A percentile compares a stretch with the other conserved stretches of the same genome.
Conservation (phyloP, 148 eudicot genomes). For the Camellia sinensis region DNA sequence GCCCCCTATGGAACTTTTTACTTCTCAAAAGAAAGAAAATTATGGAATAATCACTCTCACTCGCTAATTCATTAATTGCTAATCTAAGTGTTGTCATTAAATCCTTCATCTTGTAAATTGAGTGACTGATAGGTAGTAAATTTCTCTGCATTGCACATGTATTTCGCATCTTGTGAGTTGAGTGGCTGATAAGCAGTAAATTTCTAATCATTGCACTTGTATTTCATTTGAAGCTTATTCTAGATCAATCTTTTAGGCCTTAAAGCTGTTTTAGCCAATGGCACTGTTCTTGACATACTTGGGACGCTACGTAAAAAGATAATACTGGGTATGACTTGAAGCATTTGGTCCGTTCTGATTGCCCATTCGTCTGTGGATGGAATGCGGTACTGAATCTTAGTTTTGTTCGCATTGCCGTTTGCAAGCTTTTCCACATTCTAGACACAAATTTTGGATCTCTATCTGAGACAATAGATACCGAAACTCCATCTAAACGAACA, state of each 20-base stretch:
- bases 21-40: conserved; percentile 1
- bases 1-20: not conserved
- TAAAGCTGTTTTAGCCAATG: conserved; percentile 92
- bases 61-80: not conserved
- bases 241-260: conserved; percentile 51
- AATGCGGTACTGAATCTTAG: no score
- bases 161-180: conserved; percentile 7
- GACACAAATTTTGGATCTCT: no score
- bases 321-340: conserved; percentile 99
- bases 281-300: conserved; percentile 89
- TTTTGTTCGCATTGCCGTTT: no score
- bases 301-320: conserved; percentile 93
- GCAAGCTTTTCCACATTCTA: no score
- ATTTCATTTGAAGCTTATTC: conserved; percentile 23
- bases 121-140: conserved; percentile 7
- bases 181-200: conserved; percentile 9
- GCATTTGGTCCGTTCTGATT: no score
- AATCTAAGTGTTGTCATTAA: not conserved
- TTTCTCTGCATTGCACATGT: not conserved
- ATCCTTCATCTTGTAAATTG: conserved; percentile 9
- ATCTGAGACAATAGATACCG: no score
- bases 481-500: no score
- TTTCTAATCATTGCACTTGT: not conserved
- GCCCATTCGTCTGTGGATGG: no score
- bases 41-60: not conserved